phyloP scores from a whole-genome alignment of 202 grass and related monocot genomes.

The Brachypodium distachyon region DNA sequence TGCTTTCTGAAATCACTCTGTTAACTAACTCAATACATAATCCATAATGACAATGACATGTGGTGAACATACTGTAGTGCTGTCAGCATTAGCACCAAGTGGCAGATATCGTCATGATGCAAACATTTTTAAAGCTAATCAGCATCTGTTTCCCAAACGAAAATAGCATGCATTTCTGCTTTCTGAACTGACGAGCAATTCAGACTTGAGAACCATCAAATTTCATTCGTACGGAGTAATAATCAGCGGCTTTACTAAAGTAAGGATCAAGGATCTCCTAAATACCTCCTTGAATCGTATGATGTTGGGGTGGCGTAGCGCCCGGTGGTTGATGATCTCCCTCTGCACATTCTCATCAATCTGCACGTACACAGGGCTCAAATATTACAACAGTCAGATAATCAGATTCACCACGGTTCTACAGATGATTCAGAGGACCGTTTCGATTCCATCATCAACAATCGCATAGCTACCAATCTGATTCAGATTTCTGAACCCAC shows the following conservation, averaged over 20 bases:
- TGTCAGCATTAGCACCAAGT: background rate
- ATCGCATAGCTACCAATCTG: background rate
- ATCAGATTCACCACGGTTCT: background rate
- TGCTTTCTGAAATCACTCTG: constrained; percentile 8
- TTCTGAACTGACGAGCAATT: background rate
- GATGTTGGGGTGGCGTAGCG: constrained; percentile 81
- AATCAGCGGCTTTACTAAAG: background rate
- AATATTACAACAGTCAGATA: no score
- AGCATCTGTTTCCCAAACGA: background rate
- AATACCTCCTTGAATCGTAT: constrained; percentile 88
- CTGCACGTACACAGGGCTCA: constrained; percentile 30
- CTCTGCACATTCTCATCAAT: constrained; percentile 97
- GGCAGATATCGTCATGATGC: background rate
- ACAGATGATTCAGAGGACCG: background rate
- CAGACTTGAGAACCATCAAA: background rate
- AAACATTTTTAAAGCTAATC: background rate
- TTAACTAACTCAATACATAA: background rate
- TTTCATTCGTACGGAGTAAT: background rate
- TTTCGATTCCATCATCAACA: background rate
- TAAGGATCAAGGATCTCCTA: background rate
- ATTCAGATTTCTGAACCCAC: background rate
- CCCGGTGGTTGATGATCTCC: constrained; percentile 93
- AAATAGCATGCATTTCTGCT: background rate
- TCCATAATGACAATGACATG: background rate
- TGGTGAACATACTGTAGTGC: background rate